These are phyloP conservation scores for Neoarthrinium moseri DNA, from an alignment of 2,329 filamentous ascomycete genomes.

Conservation along the genomic window DNA sequence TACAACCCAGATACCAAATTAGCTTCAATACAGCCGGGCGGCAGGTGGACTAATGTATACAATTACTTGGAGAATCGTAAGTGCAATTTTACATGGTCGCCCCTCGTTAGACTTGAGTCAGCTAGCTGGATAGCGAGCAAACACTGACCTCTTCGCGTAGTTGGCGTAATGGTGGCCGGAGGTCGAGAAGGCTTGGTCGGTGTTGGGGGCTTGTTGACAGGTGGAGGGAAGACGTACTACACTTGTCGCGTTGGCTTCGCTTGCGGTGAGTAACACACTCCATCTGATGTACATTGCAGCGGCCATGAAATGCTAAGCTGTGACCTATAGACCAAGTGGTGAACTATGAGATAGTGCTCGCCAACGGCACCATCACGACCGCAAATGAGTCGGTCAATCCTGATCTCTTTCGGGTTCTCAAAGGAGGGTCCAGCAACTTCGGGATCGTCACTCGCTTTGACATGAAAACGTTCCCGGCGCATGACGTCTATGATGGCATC, in stretches of 20 bases:
- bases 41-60: constrained; percentile 12
- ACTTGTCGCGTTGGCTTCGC: constrained; percentile 35
- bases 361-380: constrained; percentile 8
- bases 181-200: constrained; percentile 15
- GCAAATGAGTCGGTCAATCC: constrained; percentile 8
- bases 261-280: constrained; percentile 30
- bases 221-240: constrained; percentile 15
- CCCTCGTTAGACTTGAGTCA: too few relatives aligned
- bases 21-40: constrained; percentile 17
- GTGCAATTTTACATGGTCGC: background rate
- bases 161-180: constrained; percentile 12
- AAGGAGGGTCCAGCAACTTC: constrained; percentile 11
- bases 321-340: constrained; percentile 8
- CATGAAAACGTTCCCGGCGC: constrained; percentile 14
- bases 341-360: constrained; percentile 12
- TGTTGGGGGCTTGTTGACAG: constrained; percentile 18
- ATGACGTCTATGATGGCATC: constrained; percentile 15
- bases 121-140: too few relatives aligned
- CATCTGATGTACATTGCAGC: too few relatives aligned
- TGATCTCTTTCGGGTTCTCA: constrained; percentile 10
- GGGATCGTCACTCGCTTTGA: constrained; percentile 16
- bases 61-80: constrained; percentile 8
- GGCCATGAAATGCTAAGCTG: background rate
- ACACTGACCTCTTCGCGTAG: constrained; percentile 11
- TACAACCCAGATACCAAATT: constrained; percentile 23